Evolutionary conservation across 164 flowering plant species (phyloP).

Genomic region (Santalum album): DNA sequence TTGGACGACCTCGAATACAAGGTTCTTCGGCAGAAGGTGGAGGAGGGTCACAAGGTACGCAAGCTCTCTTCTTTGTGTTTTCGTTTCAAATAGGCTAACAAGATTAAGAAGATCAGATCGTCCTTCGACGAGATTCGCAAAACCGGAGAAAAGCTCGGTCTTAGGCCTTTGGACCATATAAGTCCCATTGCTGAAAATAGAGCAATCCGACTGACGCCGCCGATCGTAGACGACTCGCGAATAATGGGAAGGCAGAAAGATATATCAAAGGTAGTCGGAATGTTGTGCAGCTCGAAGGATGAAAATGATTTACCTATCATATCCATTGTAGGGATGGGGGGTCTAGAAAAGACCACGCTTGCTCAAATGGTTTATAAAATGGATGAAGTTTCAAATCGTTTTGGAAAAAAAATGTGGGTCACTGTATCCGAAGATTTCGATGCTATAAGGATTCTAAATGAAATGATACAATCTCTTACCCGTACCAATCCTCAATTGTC

Average conservation of each 20-base stretch:
- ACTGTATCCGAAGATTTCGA: conserved; percentile 5
- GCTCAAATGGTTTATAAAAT: conserved; percentile 9
- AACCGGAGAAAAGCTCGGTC: not conserved
- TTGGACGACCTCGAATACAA: conserved; percentile 6
- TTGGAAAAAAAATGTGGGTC: conserved; percentile 7
- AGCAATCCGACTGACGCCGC: not conserved
- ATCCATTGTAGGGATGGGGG: conserved; percentile 12
- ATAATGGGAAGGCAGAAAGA: conserved; percentile 8
- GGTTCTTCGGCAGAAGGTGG: conserved; percentile 1
- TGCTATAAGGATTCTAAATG: not conserved
- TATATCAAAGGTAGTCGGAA: not conserved
- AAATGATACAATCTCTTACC: not conserved
- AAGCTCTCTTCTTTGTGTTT: not conserved
- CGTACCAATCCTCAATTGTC: not conserved
- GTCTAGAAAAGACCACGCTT: conserved; percentile 16
- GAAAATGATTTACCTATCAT: not conserved
- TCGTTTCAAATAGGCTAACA: conserved; percentile 1
- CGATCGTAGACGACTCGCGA: not conserved
- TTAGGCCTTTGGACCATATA: not conserved
- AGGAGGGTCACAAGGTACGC: conserved; percentile 2
- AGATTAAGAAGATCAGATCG: not conserved
- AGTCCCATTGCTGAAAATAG: too few relatives aligned
- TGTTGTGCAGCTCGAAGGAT: not conserved
- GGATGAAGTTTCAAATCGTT: conserved; percentile 1
- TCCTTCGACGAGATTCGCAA: not conserved